Conservation (phyloP, 345 rosid genomes). For the Moricandia arvensis region DNA sequence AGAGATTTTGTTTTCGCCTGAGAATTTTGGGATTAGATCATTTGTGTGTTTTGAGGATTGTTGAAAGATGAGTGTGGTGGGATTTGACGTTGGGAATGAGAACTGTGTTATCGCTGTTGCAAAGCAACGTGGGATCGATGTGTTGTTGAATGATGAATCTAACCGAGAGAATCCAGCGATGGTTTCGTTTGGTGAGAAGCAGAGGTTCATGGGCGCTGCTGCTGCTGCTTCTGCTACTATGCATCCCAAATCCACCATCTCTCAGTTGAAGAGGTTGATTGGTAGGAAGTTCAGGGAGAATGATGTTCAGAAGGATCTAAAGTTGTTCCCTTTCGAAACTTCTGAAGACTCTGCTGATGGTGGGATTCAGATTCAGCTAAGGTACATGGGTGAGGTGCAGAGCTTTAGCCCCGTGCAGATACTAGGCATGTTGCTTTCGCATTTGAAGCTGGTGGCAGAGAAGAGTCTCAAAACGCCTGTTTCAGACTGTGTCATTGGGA, state of each 20-base stretch:
- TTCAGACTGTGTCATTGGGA: conserved; percentile 60
- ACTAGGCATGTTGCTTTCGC: conserved; percentile 64
- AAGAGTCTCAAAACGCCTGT: conserved; percentile 48
- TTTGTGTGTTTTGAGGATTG: conserved; percentile 7
- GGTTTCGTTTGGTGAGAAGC: conserved; percentile 83
- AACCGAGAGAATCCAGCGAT: conserved; percentile 62
- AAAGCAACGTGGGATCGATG: conserved; percentile 69
- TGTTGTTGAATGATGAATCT: conserved; percentile 75
- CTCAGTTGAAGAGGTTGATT: conserved; percentile 67
- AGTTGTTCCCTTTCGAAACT: conserved; percentile 54
- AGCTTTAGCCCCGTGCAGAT: conserved; percentile 54
- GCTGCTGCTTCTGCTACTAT: conserved; percentile 73
- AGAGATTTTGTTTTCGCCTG: not conserved
- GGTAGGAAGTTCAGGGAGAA: conserved; percentile 50
- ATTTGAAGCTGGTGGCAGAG: conserved; percentile 59
- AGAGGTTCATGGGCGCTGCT: conserved; percentile 76
- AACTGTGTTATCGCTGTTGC: conserved; percentile 76
- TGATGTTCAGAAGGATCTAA: conserved; percentile 55
- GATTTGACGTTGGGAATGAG: conserved; percentile 79
- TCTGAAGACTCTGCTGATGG: conserved; percentile 46
- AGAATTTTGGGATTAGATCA: not conserved
- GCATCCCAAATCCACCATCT: conserved; percentile 75
- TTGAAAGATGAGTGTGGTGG: conserved; percentile 62
- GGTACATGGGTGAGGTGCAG: conserved; percentile 52
- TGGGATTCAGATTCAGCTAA: conserved; percentile 47